These are phyloP conservation scores for Microstegium vimineum DNA, from an alignment of 176 grass and related monocot species.

Conservation along the genomic window DNA sequence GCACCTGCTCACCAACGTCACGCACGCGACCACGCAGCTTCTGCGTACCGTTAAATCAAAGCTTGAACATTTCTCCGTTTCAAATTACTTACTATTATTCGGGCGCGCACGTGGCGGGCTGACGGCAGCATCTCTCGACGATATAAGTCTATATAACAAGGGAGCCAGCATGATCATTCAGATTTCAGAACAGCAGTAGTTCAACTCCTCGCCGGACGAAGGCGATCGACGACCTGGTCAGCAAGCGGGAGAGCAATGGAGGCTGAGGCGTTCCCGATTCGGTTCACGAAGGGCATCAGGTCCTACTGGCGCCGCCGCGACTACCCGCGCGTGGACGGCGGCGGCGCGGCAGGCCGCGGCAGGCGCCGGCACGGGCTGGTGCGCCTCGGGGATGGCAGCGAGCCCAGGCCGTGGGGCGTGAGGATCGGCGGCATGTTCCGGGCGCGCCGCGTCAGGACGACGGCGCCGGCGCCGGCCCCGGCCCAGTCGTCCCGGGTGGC, in stretches of 20 bases:
- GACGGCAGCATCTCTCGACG: slow-evolving; percentile 4
- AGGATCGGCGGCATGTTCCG: slow-evolving; percentile 45
- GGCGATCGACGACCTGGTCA: neutral
- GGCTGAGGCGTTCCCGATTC: slow-evolving; percentile 54
- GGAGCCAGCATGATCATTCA: neutral
- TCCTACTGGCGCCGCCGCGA: slow-evolving; percentile 63
- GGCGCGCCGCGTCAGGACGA: slow-evolving; percentile 6
- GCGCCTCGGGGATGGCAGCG: slow-evolving; percentile 36
- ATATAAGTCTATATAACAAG: slow-evolving; percentile 27
- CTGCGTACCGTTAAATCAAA: neutral
- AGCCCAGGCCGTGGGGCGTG: slow-evolving; percentile 28
- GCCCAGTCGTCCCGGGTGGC: neutral
- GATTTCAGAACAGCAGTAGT: neutral
- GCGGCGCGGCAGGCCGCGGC: slow-evolving; percentile 13
- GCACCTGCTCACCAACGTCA: neutral
- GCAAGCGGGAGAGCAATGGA: slow-evolving; percentile 28
- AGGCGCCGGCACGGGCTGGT: slow-evolving; percentile 22
- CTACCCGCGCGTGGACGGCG: slow-evolving; percentile 39
- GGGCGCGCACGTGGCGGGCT: neutral
- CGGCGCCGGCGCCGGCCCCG: neutral
- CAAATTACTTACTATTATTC: neutral
- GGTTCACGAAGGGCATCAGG: slow-evolving; percentile 69
- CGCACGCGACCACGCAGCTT: neutral
- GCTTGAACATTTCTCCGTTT: neutral
- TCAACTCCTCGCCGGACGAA: neutral